phyloP scores from a whole-genome alignment of 495 filamentous ascomycete species.

The Penicillium verhagenii region DNA sequence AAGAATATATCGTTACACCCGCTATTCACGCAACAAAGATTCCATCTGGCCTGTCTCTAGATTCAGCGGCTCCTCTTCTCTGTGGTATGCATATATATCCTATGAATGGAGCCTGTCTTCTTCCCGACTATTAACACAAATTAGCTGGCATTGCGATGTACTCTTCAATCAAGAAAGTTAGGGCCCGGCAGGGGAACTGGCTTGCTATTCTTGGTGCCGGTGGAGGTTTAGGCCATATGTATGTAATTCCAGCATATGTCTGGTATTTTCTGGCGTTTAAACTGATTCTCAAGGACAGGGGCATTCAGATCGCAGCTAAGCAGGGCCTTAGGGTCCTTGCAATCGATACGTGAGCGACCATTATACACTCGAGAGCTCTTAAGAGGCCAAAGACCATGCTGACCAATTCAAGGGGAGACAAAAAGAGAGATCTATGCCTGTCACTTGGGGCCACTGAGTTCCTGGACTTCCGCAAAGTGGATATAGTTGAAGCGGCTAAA shows the following conservation, averaged over 20 bases:
- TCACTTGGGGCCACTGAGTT: slow-evolving; percentile 38
- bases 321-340: slow-evolving; percentile 43
- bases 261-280: background rate
- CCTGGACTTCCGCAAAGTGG: slow-evolving; percentile 39
- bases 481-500: slow-evolving; percentile 37
- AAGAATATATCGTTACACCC: slow-evolving; percentile 43
- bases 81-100: slow-evolving; percentile 30
- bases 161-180: slow-evolving; percentile 46
- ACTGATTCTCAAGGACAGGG: slow-evolving; percentile 21
- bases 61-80: slow-evolving; percentile 38
- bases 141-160: slow-evolving; percentile 48
- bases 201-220: slow-evolving; percentile 44
- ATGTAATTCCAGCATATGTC: background rate
- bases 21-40: slow-evolving; percentile 43
- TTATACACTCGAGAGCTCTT: background rate
- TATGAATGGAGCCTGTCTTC: background rate
- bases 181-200: slow-evolving; percentile 39
- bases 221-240: slow-evolving; percentile 47
- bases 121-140: background rate
- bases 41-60: slow-evolving; percentile 31
- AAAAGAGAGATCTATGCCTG: slow-evolving; percentile 42
- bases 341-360: slow-evolving; percentile 35
- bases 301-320: slow-evolving; percentile 43
- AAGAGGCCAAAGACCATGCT: background rate
- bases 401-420: slow-evolving; percentile 29